Conservation (phyloP, 495 filamentous ascomycete species). For the Ascodesmis nigricans region DNA sequence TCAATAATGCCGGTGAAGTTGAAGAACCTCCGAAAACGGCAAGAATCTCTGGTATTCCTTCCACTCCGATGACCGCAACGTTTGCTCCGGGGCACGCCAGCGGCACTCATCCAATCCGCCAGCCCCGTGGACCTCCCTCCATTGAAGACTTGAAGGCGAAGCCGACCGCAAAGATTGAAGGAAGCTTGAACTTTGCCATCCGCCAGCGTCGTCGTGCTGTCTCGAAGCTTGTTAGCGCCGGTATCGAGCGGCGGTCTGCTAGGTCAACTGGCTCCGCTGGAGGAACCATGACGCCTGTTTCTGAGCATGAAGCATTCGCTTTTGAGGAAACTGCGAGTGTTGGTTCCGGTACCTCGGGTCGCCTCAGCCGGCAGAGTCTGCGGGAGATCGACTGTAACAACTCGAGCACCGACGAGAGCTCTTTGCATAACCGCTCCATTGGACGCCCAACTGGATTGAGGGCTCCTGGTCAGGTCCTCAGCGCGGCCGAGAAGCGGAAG, state of each 20-base stretch:
- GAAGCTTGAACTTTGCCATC: conserved; percentile 94
- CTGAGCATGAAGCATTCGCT: conserved; percentile 55
- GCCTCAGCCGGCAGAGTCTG: conserved; percentile 56
- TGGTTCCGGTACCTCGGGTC: conserved; percentile 56
- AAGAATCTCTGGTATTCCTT: conserved; percentile 53
- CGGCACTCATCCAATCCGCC: conserved; percentile 83
- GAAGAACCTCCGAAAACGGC: conserved; percentile 39
- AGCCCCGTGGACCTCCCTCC: conserved; percentile 78
- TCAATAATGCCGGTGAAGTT: conserved; percentile 33
- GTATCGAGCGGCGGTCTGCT: conserved; percentile 56
- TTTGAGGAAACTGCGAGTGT: conserved; percentile 73
- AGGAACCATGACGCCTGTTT: conserved; percentile 73
- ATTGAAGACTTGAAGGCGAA: conserved; percentile 78
- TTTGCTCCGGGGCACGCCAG: conserved; percentile 87
- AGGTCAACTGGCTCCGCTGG: conserved; percentile 38
- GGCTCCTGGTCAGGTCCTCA: conserved; percentile 68
- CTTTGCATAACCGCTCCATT: conserved; percentile 31
- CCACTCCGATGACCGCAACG: conserved; percentile 62
- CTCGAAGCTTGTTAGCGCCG: conserved; percentile 73
- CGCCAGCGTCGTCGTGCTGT: conserved; percentile 84
- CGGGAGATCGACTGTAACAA: conserved; percentile 43
- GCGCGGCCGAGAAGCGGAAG: conserved; percentile 79
- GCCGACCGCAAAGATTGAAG: conserved; percentile 83
- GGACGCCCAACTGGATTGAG: conserved; percentile 34
- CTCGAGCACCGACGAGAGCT: conserved; percentile 37